Percentiles rank a stretch among this genome's conserved stretches.
Evolutionary conservation across 179 eudicot genomes (phyloP).

Genomic region (Spergularia azorica): DNA sequence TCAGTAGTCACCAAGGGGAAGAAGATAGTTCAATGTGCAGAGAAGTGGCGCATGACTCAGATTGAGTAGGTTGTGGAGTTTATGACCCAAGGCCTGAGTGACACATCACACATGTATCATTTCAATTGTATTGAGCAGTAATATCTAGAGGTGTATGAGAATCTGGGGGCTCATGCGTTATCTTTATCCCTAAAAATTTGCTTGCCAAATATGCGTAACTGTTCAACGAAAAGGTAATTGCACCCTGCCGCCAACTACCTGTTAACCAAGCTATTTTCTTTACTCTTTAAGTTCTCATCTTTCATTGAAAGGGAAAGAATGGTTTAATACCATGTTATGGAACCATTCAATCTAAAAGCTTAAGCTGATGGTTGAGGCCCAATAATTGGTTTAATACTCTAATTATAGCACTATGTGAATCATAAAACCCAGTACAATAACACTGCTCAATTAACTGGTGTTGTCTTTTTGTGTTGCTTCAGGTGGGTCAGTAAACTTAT

Average conservation of each 20-base stretch:
- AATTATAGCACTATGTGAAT: neutral
- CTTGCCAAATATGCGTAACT: neutral
- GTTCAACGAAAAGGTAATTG: neutral
- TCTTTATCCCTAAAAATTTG: neutral
- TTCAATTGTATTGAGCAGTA: neutral
- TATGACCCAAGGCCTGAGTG: neutral
- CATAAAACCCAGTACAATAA: neutral
- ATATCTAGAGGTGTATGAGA: neutral
- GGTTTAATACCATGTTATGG: too few relatives aligned
- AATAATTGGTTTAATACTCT: too few relatives aligned
- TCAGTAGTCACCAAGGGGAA: neutral
- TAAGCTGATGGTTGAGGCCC: too few relatives aligned
- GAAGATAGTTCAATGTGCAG: neutral
- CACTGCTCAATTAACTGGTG: neutral
- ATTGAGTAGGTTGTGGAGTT: neutral
- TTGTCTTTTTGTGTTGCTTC: conserved; percentile 30
- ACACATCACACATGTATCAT: neutral
- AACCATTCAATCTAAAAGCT: too few relatives aligned
- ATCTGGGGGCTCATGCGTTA: neutral
- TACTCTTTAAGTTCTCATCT: neutral
- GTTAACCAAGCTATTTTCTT: too few relatives aligned
- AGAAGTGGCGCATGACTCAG: neutral
- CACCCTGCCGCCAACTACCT: neutral
- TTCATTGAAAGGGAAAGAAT: neutral
- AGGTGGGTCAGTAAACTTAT: conserved; percentile 99